Evolutionary conservation across 2,329 filamentous ascomycete species (phyloP), one percentile per base, ranked within the genome.

Genomic region (Fusarium irregulare): DNA sequence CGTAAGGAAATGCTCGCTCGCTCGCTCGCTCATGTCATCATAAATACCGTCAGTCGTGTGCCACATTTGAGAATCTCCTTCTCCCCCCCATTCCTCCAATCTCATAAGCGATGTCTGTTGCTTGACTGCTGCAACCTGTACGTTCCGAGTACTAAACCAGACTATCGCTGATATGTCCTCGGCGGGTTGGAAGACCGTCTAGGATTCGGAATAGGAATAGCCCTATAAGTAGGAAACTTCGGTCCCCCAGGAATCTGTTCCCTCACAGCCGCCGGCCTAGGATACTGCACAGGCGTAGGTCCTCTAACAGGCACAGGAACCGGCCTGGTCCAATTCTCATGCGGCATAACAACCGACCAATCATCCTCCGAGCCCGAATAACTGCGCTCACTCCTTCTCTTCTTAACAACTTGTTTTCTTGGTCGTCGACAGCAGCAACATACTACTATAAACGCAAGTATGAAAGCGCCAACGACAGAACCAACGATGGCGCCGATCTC

Each of bases 401-500:
- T 53, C 12, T 56, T 64, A 0, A 62, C 45, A n/a, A 25, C 25
- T 9, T 25, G 25, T 27, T 27, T 27, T 60, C 6, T 44, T 61
- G 61, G 61, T 21, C 76, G 57, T 40, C 63, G 67, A 30, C 73
- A 68, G 73, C 79, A 83, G 49, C 79, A 83, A 50, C 73, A 78
- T 55, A 79, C 71, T 41, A 76, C 59, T 18, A 82, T 27, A 30
- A 82, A 56, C 30, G 78, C 53, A 23, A 82, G 62, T 25, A 80
- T 50, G n/a, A 80, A 76, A n/a, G 79, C 69, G 4, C 78, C 82
- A 13, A 81, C 73, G 3, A 83, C 64, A 34, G 78, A 78, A 28
- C 82, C 82, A 3, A 82, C 70, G 20, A 84, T 80, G 41, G 78
- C 82, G 7, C 81, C 82, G 30, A 84, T 77, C 50, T 83, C 75